Base-by-base conservation (phyloP, 768 basidiomycete genomes). In the Xerocomellus chrysenteron region DNA sequence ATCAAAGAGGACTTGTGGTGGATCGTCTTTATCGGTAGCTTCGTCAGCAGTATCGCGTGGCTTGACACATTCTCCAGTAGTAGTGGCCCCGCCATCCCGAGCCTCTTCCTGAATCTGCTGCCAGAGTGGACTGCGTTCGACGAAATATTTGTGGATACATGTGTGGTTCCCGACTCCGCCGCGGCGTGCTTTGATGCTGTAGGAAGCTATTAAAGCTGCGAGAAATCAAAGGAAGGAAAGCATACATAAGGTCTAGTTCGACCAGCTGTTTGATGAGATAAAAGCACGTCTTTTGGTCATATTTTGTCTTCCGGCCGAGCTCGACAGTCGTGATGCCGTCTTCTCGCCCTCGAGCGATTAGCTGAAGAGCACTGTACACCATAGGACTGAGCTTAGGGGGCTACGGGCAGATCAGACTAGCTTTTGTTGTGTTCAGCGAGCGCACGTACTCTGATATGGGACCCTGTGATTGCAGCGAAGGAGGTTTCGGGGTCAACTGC, bases 241-340 rank as follows among this genome's bases (percentile, higher is more conserved):
- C 86, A 51, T 78, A 90, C 89, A 94, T 82, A 40, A 90, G 76
- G 64, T 82, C 84, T 51, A 95, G 76, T 50, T 87, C 84, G 3
- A 86, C 78, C 17, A 95, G 76, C 61, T 90, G 85, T 61, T 85
- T 83, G 55, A 92, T 82, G 55, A 93, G 82, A 72, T 95, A 94
- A 68, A 91, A 92, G 60, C 91, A 91, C 2, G 90, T 89, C 72
- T 94, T 94, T 67, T 91, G 90, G 66, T 94, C 92, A 65, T 95
- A 93, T 47, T 82, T 83, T 11, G 92, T 87, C 65, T 82, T 78
- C 62, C 84, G 83, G 26, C 90, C 89, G 14, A 96, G 78, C 33
- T 89, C 82, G 13, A 93, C 83, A 45, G 90, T 86, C 8, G 90
- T 87, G 16, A 91, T 80, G 12, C 93, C 93, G 19, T 80, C 74